phyloP scores from a whole-genome alignment of 371 early-diverging fungal species.

The Mortierella sp. region DNA sequence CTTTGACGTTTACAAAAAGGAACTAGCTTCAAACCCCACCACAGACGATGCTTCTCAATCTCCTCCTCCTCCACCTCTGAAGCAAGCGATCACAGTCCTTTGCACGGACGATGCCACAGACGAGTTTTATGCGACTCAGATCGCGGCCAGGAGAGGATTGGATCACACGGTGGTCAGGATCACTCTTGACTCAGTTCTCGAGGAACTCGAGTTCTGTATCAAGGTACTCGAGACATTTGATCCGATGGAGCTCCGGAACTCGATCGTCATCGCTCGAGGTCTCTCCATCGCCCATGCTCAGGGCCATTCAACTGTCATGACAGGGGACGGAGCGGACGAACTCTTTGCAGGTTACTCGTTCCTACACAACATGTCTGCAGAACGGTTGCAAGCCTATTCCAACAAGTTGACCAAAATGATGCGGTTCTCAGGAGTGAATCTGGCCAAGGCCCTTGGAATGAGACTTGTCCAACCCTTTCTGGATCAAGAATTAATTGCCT shows the following conservation, averaged over 20 bases:
- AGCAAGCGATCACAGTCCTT: slow-evolving; percentile 42
- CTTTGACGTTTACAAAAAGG: slow-evolving; percentile 34
- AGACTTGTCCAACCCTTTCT: slow-evolving; percentile 61
- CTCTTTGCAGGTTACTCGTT: slow-evolving; percentile 72
- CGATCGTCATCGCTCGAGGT: slow-evolving; percentile 59
- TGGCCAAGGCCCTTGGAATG: slow-evolving; percentile 54
- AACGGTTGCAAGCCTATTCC: slow-evolving; percentile 54
- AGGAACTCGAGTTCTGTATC: slow-evolving; percentile 54
- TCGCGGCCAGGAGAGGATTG: slow-evolving; percentile 52
- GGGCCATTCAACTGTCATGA: slow-evolving; percentile 64
- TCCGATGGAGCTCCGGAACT: slow-evolving; percentile 70
- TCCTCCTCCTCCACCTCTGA: slow-evolving; percentile 21
- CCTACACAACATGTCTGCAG: slow-evolving; percentile 57
- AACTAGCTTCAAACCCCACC: background rate
- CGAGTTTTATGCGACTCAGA: slow-evolving; percentile 55
- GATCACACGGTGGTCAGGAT: slow-evolving; percentile 55
- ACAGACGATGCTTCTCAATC: slow-evolving; percentile 9
- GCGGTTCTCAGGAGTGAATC: slow-evolving; percentile 58
- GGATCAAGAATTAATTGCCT: slow-evolving; percentile 56
- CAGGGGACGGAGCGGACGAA: slow-evolving; percentile 74
- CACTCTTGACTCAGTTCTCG: slow-evolving; percentile 43
- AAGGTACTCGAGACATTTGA: slow-evolving; percentile 63
- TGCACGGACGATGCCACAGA: slow-evolving; percentile 58
- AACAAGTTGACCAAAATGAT: slow-evolving; percentile 54
- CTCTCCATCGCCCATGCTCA: slow-evolving; percentile 51